Base-by-base conservation (phyloP, 805 yeast species). In the Candida ascalaphidarum region DNA sequence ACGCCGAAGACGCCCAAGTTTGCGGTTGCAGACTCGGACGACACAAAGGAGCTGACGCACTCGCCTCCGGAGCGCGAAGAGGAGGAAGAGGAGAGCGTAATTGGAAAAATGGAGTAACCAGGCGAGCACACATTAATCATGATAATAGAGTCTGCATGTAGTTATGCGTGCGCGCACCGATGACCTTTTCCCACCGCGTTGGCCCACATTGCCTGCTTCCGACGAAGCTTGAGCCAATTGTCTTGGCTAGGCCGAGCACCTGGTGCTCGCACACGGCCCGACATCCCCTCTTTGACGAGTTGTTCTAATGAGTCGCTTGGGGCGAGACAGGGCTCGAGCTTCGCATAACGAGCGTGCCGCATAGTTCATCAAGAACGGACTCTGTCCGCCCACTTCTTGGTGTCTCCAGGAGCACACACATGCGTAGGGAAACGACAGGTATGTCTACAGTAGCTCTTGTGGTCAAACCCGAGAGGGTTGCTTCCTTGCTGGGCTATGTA, bases 331-430 rank as follows among this genome's bases (percentile, higher is more conserved):
- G 25, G 14, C 23, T 20, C 22, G 39, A 21, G 34, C 41, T 44
- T 43, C 43, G 45, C 35, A 44, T 27, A 51, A 35, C 33, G 46
- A 48, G 32, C 41, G 68, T 62, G 67, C 60, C 58, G 59, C 68
- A 62, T 62, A 61, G 68, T 62, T 60, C 68, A 58, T 62, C 67
- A 48, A 47, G 50, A 30, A 40, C 56, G 48, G 34, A 22, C 18
- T 27, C 17, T 36, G 32, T 34, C 32, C 34, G n/a, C 13, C n/a
- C 34, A 44, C 58, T 56, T 53, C 47, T 55, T 52, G 67, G 68
- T 59, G 68, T 62, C 68, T 62, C 68, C 68, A 61, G 58, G 63
- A 57, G 48, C 65, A 62, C 68, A 50, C 35, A 62, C 68, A 62
- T 46, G 22, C 22, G 17, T 28, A 22, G 26, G 20, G 15, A 10